Evolutionary conservation across 2,329 filamentous ascomycete genomes (phyloP).

Genomic region (Niveomyces coronatus): DNA sequence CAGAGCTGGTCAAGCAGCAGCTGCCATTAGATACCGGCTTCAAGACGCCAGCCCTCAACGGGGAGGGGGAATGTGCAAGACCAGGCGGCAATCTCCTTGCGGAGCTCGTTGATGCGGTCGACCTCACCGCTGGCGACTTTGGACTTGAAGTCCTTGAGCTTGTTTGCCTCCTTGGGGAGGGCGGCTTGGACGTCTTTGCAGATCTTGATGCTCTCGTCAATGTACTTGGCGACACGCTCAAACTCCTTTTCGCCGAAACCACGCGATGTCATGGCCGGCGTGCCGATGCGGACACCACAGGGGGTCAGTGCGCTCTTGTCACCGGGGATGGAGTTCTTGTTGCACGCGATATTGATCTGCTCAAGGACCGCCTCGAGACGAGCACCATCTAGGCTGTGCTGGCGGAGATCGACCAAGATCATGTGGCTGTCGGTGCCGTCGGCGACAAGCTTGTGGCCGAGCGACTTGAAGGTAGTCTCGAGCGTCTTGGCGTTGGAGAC

Average conservation of each 20-base stretch:
- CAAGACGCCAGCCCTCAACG: constrained; percentile 59
- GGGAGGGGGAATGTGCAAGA: constrained; percentile 87
- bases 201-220: constrained; percentile 79
- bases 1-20: not conserved
- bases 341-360: constrained; percentile 97
- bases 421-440: constrained; percentile 97
- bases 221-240: constrained; percentile 79
- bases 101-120: constrained; percentile 71
- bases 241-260: constrained; percentile 92
- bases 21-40: constrained; percentile 43
- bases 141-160: constrained; percentile 98
- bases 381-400: constrained; percentile 78
- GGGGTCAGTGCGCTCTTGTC: constrained; percentile 96
- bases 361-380: constrained; percentile 93
- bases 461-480: constrained; percentile 70
- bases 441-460: constrained; percentile 89
- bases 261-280: constrained; percentile 93
- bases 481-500: constrained; percentile 88
- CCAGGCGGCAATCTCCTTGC: constrained; percentile 85
- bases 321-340: constrained; percentile 98
- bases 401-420: constrained; percentile 88
- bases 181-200: constrained; percentile 76
- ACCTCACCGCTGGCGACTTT: constrained; percentile 74
- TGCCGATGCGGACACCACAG: constrained; percentile 89
- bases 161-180: constrained; percentile 95